Evolutionary conservation across 2,329 filamentous ascomycete genomes (phyloP), one percentile per base, ranked within the genome.

Genomic region (Fonsecaea erecta): DNA sequence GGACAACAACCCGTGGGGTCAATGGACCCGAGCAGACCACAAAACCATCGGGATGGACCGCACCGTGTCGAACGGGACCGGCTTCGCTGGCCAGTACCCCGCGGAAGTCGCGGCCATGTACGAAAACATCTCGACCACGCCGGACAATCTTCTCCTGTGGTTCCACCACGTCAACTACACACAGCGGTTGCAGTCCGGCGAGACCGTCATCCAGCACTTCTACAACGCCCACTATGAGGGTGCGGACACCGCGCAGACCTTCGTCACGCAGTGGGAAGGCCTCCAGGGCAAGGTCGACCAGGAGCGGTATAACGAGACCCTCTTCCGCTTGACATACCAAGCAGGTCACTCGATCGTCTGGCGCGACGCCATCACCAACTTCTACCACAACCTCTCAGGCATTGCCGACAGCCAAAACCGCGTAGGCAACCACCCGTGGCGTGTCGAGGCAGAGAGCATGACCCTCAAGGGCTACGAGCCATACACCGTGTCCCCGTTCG

Each of bases 111-210:
- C 85, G 0, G 74, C 78, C 2, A 75, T 78, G 71, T 91, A 83
- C 72, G 88, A 91, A 70, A 76, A 83, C 51, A 78, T 86, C 18
- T 81, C 84, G 14, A 88, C 85, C 0, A 91, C 88, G 0, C 88
- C 88, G 0, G 89, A 91, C 66, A 80, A 91, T 24, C 78, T 91
- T 0, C 75, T 91, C 1, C 79, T 91, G 1, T 92, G 89, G 89
- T 91, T 91, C 77, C 89, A 91, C 74, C 89, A 92, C 72, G 87
- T 91, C 0, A 83, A 84, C 2, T 92, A 90, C 73, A 89, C 86
- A 0, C 84, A 89, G 43, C 75, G 74, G 6, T 81, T 91, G 1
- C 80, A 86, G 9, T 86, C 83, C 0, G 86, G 87, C 11, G 85
- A 88, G 75, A 89, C 88, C 0, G 87, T 91, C 2, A 88, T 88